Percentiles rank a stretch among this genome's conserved stretches.
Evolutionary conservation across 805 yeast genomes (phyloP).

Genomic region (Yamadazyma philogaea): DNA sequence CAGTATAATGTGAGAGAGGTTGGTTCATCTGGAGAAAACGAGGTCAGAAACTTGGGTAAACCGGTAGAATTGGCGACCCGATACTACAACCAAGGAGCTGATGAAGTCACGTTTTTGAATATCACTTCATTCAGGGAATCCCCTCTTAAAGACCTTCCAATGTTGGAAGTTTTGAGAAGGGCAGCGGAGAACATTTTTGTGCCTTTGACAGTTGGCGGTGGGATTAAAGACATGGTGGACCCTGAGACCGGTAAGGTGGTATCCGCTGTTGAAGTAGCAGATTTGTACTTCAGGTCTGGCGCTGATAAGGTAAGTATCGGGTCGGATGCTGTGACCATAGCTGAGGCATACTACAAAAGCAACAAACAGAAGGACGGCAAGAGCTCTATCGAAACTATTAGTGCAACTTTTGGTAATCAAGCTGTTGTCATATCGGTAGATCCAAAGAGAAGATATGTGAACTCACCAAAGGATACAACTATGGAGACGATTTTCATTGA

Average conservation of each 20-base stretch:
- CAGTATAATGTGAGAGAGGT: conserved; percentile 93
- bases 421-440: conserved; percentile 99
- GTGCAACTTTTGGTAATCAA: conserved; percentile 89
- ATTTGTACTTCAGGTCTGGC: conserved; percentile 89
- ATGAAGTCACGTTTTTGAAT: conserved; percentile 90
- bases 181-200: conserved; percentile 93
- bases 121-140: conserved; percentile 95
- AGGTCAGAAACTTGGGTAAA: conserved; percentile 91
- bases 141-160: conserved; percentile 90
- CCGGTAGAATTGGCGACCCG: conserved; percentile 92
- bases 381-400: conserved; percentile 90
- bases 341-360: conserved; percentile 69
- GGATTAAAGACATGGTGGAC: conserved; percentile 86
- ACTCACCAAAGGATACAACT: conserved; percentile 52
- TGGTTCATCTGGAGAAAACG: conserved; percentile 35
- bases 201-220: conserved; percentile 98
- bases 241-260: conserved; percentile 70
- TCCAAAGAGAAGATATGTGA: conserved; percentile 84
- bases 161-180: conserved; percentile 80
- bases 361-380: conserved; percentile 63
- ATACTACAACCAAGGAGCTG: conserved; percentile 93
- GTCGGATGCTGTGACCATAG: conserved; percentile 92
- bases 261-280: conserved; percentile 88
- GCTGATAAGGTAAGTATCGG: conserved; percentile 98
- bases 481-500: conserved; percentile 64